A percentile compares a stretch with the other conserved stretches of the same genome.
Evolutionary conservation across 129 eudicot species (phyloP).

Genomic region (Arctium minus): DNA sequence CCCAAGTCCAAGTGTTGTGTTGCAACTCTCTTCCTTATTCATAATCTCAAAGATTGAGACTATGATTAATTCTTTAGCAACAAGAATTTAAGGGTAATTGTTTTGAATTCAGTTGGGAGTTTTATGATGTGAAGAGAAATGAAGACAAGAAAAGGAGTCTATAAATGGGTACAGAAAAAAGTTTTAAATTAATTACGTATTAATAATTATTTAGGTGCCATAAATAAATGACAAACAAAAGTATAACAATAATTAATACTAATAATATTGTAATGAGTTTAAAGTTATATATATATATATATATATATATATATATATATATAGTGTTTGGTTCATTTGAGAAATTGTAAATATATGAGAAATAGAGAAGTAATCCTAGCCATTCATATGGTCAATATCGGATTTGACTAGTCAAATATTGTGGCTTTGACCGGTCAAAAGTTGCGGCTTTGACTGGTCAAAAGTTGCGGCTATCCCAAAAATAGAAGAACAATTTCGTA

Average conservation of each 20-base stretch:
- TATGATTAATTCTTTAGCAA: neutral
- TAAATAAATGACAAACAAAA: constrained; percentile 23
- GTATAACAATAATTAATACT: constrained; percentile 30
- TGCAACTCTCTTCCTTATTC: constrained; percentile 36
- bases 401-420: no score
- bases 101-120: neutral
- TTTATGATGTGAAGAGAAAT: constrained; percentile 7
- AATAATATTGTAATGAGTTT: constrained; percentile 27
- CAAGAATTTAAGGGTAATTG: neutral
- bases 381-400: no score
- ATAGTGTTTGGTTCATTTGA: no score
- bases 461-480: no score
- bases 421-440: no score
- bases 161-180: constrained; percentile 15
- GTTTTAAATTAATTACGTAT: constrained; percentile 37
- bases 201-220: constrained; percentile 25
- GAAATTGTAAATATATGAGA: no score
- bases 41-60: neutral
- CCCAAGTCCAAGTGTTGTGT: constrained; percentile 44
- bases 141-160: constrained; percentile 19
- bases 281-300: constrained; percentile 2
- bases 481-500: no score
- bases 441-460: no score
- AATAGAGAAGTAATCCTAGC: no score
- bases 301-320: no score